phyloP scores from a whole-genome alignment of 2,329 filamentous ascomycete species.

The Colletotrichum phormii region DNA sequence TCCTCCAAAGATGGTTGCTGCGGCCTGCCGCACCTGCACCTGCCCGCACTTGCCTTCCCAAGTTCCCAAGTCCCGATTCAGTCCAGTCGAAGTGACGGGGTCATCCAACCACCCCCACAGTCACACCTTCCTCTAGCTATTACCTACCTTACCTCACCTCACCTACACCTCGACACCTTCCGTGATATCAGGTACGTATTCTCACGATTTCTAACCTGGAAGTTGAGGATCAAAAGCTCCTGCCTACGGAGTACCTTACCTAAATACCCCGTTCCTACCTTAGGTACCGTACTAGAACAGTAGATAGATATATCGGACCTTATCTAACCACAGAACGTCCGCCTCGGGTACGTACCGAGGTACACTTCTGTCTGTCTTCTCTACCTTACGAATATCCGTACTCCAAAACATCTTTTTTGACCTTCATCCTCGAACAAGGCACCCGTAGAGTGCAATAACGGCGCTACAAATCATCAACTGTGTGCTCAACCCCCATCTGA shows the following conservation, averaged over 20 bases:
- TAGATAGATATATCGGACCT: not conserved
- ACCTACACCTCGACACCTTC: not conserved
- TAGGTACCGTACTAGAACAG: no score
- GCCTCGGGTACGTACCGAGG: not conserved
- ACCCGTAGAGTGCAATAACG: not conserved
- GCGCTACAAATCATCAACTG: not conserved
- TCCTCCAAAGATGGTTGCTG: constrained; percentile 12
- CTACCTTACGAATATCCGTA: not conserved
- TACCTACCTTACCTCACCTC: not conserved
- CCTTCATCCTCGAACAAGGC: not conserved
- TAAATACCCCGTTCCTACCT: no score
- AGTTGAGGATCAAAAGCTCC: not conserved
- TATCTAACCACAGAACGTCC: not conserved
- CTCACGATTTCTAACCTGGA: not conserved
- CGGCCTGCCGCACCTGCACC: not conserved
- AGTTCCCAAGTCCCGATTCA: not conserved
- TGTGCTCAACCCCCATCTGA: not conserved
- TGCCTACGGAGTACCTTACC: no score
- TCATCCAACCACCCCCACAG: not conserved
- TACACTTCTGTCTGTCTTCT: not conserved
- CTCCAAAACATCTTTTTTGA: not conserved
- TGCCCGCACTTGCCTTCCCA: not conserved
- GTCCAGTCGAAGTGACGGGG: constrained; percentile 7
- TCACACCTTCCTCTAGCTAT: not conserved
- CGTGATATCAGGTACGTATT: not conserved